These are phyloP conservation scores for Pisolithus orientalis DNA, from an alignment of 768 basidiomycete genomes.

Conservation along the genomic window DNA sequence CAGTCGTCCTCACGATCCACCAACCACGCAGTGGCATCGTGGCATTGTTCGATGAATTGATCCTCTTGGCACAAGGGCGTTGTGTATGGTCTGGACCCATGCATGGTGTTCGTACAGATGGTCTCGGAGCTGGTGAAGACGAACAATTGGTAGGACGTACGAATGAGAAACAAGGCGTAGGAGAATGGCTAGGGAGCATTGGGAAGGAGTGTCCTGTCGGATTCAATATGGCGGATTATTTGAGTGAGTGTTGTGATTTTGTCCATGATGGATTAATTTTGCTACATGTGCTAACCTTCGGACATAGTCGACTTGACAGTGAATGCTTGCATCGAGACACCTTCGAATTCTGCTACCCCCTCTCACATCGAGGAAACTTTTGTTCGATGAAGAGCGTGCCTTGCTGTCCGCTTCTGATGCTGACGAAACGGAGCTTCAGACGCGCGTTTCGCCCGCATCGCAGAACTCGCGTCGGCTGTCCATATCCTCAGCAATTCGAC, in stretches of 20 bases:
- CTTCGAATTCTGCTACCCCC: conserved; percentile 33
- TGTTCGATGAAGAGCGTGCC: conserved; percentile 67
- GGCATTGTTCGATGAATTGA: conserved; percentile 86
- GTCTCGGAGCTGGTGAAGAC: conserved; percentile 4
- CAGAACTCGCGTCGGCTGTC: conserved; percentile 31
- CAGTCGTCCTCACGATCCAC: conserved; percentile 96
- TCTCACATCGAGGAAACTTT: conserved; percentile 25
- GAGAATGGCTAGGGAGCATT: conserved; percentile 68
- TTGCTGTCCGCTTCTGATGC: conserved; percentile 31
- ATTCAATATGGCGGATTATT: conserved; percentile 94
- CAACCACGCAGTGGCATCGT: conserved; percentile 98
- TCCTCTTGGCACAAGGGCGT: conserved; percentile 81
- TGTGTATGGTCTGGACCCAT: conserved; percentile 29
- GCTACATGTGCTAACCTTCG: not conserved
- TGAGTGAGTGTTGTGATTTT: conserved; percentile 55
- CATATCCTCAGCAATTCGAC: conserved; percentile 50
- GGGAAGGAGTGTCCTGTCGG: conserved; percentile 86
- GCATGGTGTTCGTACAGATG: not conserved
- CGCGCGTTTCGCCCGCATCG: conserved; percentile 24
- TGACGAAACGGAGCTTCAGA: conserved; percentile 50
- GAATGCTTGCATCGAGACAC: conserved; percentile 40
- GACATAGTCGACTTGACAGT: conserved; percentile 65
- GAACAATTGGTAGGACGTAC: not conserved
- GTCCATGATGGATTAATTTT: not conserved
- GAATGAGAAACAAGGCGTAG: conserved; percentile 19